phyloP scores from a whole-genome alignment of 306 rosid genomes.

The Rosa lucieae region DNA sequence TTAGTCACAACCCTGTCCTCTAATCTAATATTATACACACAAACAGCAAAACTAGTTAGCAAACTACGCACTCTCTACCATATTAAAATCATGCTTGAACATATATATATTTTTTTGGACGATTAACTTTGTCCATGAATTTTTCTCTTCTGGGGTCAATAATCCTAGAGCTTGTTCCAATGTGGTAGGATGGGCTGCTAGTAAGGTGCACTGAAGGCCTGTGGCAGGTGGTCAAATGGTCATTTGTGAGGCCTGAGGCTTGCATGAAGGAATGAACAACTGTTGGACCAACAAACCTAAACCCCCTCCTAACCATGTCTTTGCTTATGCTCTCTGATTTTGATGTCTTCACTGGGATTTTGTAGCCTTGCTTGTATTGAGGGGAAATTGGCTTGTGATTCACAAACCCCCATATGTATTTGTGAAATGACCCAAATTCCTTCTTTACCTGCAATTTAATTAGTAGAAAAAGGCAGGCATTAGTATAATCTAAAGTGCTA shows the following conservation, averaged over 20 bases:
- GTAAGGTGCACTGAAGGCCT: slow-evolving; percentile 67
- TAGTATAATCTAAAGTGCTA: neutral
- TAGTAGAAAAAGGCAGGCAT: neutral
- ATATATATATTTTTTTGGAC: slow-evolving; percentile 16
- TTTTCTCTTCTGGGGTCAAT: slow-evolving; percentile 20
- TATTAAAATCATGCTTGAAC: slow-evolving; percentile 19
- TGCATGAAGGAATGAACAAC: slow-evolving; percentile 96
- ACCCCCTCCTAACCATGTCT: slow-evolving; percentile 91
- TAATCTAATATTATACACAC: slow-evolving; percentile 55
- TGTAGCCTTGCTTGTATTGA: slow-evolving; percentile 84
- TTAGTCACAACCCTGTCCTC: slow-evolving; percentile 26
- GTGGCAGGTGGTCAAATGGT: slow-evolving; percentile 84
- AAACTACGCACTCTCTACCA: slow-evolving; percentile 42
- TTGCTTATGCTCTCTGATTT: slow-evolving; percentile 96
- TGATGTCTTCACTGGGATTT: slow-evolving; percentile 93
- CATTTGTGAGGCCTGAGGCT: slow-evolving; percentile 90
- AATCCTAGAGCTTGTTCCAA: slow-evolving; percentile 32
- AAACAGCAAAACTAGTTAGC: slow-evolving; percentile 47
- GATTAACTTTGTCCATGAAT: slow-evolving; percentile 15
- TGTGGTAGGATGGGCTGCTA: slow-evolving; percentile 34
- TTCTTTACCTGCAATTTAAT: slow-evolving; percentile 54
- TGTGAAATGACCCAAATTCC: slow-evolving; percentile 77
- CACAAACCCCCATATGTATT: slow-evolving; percentile 91
- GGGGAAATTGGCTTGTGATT: slow-evolving; percentile 79
- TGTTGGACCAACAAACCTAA: slow-evolving; percentile 92